Base-by-base conservation (phyloP, 2,329 filamentous ascomycete species). In the Laburnicola sp. region DNA sequence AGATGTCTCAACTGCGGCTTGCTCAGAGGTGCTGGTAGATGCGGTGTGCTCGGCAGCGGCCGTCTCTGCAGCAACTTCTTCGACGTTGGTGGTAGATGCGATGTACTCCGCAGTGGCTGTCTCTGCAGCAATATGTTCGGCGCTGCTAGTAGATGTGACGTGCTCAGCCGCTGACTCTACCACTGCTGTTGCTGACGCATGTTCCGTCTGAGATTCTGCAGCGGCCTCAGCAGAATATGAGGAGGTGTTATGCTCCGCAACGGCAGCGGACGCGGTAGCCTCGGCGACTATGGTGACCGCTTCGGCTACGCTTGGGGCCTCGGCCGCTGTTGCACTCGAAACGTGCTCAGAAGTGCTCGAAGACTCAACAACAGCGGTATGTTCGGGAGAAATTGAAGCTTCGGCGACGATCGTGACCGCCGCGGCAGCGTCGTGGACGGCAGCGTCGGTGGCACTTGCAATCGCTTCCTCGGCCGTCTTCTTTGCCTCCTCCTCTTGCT, bases 361-460 rank as follows among this genome's bases (percentile, higher is more conserved):
- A 38, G 36, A 6, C 28, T 30, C 28, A 30, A 10, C 28, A 30
- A 30, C 28, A 6, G 10, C 28, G 6, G 28, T 30, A 6, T 30
- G 28, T 10, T 30, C 28, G 6, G 10, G 6, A 30, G 28, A 30
- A 10, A 6, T 30, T 30, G 28, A 3, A 38, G 36, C 5, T 23
- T 38, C 36, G 36, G 21, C 21, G 36, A 38, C 36, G 36, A 38
- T 34, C 2, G 43, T 45, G n/a, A 39, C 31, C 11, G 42, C 44
- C 6, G 42, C 46, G 22, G 31, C 48, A 3, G 46, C 30, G 10
- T 48, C 50, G 37, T 39, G 53, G 45, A 35, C 45, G 43, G 41
- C 50, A 16, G 49, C 38, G n/a, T 45, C 37, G n/a, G 30, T 47
- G 7, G 28, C 48, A 4, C 40, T 37, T 2, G 58, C 58, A 3